phyloP scores from a whole-genome alignment of 1,284 basidiomycete genomes.

The Apiotrichum veenhuisii region DNA sequence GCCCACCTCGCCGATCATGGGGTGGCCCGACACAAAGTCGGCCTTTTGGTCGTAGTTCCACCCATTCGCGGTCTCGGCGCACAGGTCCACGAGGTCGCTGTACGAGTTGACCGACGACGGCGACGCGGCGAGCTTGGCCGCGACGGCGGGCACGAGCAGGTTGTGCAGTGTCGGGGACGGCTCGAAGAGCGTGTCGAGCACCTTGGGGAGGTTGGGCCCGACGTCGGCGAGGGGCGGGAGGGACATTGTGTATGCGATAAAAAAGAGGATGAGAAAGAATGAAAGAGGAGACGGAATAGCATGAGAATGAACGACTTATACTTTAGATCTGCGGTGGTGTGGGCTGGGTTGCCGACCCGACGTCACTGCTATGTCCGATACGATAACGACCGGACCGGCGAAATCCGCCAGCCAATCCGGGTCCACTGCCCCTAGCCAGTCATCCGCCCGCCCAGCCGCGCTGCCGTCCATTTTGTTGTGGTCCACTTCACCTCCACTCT shows the following conservation, averaged over 20 bases:
- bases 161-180: conserved; percentile 24
- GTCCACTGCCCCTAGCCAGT: too few species aligned
- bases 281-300: background rate
- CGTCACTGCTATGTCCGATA: background rate
- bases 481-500: too few species aligned
- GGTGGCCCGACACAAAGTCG: conserved; percentile 74
- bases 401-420: too few species aligned
- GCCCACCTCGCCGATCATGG: conserved; percentile 76
- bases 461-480: too few species aligned
- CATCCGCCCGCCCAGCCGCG: too few species aligned
- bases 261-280: background rate
- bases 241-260: background rate
- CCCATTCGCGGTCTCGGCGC: conserved; percentile 55
- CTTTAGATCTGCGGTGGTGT: too few species aligned
- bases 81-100: conserved; percentile 59
- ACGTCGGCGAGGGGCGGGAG: background rate
- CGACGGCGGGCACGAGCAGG: conserved; percentile 31
- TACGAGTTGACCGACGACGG: conserved; percentile 54
- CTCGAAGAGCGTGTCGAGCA: conserved; percentile 32
- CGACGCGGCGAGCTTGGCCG: conserved; percentile 19
- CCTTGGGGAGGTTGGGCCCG: background rate
- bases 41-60: conserved; percentile 63
- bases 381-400: too few species aligned
- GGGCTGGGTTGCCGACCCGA: background rate
- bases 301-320: too few species aligned